These are phyloP conservation scores for Panaeolus papilionaceus DNA, from an alignment of 768 basidiomycete species.

Conservation along the genomic window DNA sequence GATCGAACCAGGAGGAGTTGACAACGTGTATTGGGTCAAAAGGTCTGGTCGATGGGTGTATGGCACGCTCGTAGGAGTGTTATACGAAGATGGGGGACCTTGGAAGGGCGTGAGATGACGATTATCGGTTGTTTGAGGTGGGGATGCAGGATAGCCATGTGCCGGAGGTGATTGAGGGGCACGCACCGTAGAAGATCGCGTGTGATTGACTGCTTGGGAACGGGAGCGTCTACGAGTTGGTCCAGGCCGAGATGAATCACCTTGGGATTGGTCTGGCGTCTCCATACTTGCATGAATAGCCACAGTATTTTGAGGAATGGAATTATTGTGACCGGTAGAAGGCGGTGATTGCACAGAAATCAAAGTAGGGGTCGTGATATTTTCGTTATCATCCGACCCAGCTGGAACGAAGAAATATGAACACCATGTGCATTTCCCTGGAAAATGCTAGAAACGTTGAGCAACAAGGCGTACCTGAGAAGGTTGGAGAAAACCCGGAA, in stretches of 20 bases:
- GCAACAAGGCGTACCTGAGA: constrained; percentile 27
- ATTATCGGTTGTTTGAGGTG: constrained; percentile 29
- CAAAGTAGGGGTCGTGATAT: constrained; percentile 24
- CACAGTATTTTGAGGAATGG: constrained; percentile 27
- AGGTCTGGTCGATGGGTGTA: constrained; percentile 44
- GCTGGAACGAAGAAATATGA: constrained; percentile 24
- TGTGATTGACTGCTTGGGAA: constrained; percentile 26
- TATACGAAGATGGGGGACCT: constrained; percentile 33
- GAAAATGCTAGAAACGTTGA: constrained; percentile 31
- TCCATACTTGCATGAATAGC: constrained; percentile 34
- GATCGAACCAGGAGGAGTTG: constrained; percentile 43
- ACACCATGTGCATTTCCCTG: constrained; percentile 22
- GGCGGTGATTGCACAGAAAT: constrained; percentile 22
- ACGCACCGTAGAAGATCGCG: constrained; percentile 24
- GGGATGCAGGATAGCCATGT: constrained; percentile 19
- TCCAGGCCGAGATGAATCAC: constrained; percentile 31
- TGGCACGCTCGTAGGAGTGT: constrained; percentile 29
- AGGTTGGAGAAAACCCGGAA: constrained; percentile 21
- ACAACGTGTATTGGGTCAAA: constrained; percentile 54
- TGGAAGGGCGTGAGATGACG: constrained; percentile 28
- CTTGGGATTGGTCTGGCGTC: constrained; percentile 32
- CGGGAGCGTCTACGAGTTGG: constrained; percentile 33
- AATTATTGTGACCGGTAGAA: constrained; percentile 21
- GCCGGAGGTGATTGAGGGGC: constrained; percentile 24
- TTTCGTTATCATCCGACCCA: constrained; percentile 34